Evolutionary conservation across 805 yeast genomes (phyloP), one percentile per base, ranked within the genome.

Genomic region (Suhomyces kilbournensis): DNA sequence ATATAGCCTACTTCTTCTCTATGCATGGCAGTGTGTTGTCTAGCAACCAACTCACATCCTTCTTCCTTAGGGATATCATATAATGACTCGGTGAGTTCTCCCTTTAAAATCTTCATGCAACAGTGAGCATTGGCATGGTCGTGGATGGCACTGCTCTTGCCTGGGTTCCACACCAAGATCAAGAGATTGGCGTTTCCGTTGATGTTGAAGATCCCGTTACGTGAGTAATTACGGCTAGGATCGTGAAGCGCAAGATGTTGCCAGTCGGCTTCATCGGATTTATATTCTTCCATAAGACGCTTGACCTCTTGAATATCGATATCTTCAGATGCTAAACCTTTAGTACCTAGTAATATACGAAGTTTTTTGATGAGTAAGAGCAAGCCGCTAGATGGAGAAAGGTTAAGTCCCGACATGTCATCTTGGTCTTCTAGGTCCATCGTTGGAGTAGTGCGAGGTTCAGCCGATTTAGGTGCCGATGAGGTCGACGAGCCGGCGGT

Each of bases 121-220:
- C 93, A 86, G 68, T 86, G 90, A 10, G 91, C 90, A 50, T 80
- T 76, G 19, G 90, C 88, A 60, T 86, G 93, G 66, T 85, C 90
- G 64, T 86, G 93, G 54, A 86, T 82, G 47, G 81, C 77, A 20
- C 88, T 81, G 23, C 83, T 76, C 60, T 77, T 75, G 7, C 83
- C 82, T 0, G 91, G 90, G 49, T 78, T 76, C 93, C 93, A 86
- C 19, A 85, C 90, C 48, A 86, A 67, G 14, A 86, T 68, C 49
- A 86, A 73, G 51, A 86, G 70, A 60, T 86, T 85, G 42, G 89
- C 97, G 60, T 81, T 82, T 15, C 79, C 79, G 66, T 88, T 88
- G 58, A 89, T 78, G 61, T 86, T 83, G 35, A 79, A 82, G 26
- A 93, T 80, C 2, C 96, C 97, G 63, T 88, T 90, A 52, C 91